Base-by-base conservation (phyloP, 2,329 filamentous ascomycete species). In the Raffaelea albimanens region DNA sequence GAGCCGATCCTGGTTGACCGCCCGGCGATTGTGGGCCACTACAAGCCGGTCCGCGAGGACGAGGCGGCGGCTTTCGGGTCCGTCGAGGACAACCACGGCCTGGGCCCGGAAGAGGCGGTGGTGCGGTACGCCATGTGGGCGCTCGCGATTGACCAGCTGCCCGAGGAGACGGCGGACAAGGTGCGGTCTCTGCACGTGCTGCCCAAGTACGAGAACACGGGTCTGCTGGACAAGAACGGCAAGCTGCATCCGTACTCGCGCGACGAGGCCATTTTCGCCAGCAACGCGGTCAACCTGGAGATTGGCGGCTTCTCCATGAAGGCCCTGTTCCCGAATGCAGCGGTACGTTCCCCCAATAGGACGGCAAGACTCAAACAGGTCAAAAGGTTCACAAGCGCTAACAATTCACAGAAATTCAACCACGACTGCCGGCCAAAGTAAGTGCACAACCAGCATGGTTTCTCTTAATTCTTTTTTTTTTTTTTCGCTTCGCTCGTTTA, bases 221-320 rank as follows among this genome's bases (percentile, higher is more conserved):
- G 9, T 5, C 18, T 19, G 42, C 13, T 14, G 4, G 29, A 2
- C n/a, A 11, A 2, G 19, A 34, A 7, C 8, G 34, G 14, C 13
- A 16, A 8, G 18, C 13, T 38, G 34, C 34, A 16, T 16, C 18
- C 9, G 25, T 25, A 50, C 50, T 61, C 52, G 7, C 56, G 55
- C 23, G 54, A 64, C 33, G 64, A 68, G 53, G 61, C 66, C 39
- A 48, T 66, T 8, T 49, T 68, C 49, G 54, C 41, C 16, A 53
- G 51, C 3, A 66, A 67, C 46, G 55, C 60, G 3, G 62, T 66
- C 39, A 50, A 55, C 4, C 58, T 57, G 5, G 46, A 51, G 13
- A 34, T 66, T 2, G 56, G 56, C 2, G 57, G 51, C 5, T 50
- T 49, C 29, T 18, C 46, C 29, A 51, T 57, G 39, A 56, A 59